Conservation (phyloP, 768 basidiomycete genomes). For the Trametes cubensis region DNA sequence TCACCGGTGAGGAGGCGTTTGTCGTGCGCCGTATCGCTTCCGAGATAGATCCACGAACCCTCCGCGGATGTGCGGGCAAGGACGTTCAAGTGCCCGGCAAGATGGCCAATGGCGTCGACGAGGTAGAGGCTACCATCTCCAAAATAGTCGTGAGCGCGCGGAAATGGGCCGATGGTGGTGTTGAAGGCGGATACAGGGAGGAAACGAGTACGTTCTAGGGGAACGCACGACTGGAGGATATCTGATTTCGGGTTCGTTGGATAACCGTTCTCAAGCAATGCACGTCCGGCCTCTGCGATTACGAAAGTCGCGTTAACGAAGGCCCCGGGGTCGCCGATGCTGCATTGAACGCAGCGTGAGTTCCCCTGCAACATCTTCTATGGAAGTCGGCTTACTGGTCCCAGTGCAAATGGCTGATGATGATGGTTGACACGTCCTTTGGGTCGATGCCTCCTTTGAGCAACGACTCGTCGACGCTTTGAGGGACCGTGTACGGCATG, state of each 20-base stretch:
- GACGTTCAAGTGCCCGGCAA: slow-evolving; percentile 56
- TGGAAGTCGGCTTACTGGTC: slow-evolving; percentile 38
- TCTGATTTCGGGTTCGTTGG: slow-evolving; percentile 42
- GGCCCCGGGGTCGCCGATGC: slow-evolving; percentile 46
- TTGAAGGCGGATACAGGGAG: slow-evolving; percentile 37
- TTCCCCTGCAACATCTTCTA: background rate
- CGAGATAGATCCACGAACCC: slow-evolving; percentile 59
- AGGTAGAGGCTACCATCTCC: slow-evolving; percentile 61
- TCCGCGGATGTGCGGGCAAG: slow-evolving; percentile 56
- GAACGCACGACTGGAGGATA: slow-evolving; percentile 30
- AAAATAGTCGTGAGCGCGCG: slow-evolving; percentile 52
- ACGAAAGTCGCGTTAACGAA: slow-evolving; percentile 53
- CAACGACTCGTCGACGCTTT: slow-evolving; percentile 49
- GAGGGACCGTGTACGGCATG: slow-evolving; percentile 15
- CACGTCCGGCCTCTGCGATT: slow-evolving; percentile 45
- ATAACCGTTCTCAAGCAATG: slow-evolving; percentile 43
- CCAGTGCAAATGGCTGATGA: slow-evolving; percentile 57
- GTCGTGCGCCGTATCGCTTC: slow-evolving; percentile 60
- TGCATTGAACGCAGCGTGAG: background rate
- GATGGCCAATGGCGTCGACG: slow-evolving; percentile 58
- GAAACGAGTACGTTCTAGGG: slow-evolving; percentile 15
- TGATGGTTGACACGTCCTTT: slow-evolving; percentile 45
- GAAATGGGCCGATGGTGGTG: slow-evolving; percentile 51
- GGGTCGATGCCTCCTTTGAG: slow-evolving; percentile 50
- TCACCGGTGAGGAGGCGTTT: slow-evolving; percentile 51